These are phyloP conservation scores for Pythium graminicola DNA, from an alignment of 352 stramenopile genomes.

Conservation along the genomic window DNA sequence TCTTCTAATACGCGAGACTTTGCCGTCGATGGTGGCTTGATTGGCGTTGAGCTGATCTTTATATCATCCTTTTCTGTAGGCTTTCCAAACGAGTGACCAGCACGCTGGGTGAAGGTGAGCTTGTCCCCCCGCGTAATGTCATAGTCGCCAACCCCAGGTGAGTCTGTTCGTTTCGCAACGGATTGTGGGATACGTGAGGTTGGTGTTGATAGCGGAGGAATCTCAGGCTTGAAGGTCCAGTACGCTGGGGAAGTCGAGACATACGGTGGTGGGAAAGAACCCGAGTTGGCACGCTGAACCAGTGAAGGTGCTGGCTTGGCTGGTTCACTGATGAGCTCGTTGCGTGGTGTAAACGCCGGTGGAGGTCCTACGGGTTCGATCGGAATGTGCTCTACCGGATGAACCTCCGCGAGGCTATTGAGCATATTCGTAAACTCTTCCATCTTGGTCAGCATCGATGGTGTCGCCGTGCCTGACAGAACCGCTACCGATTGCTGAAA, in stretches of 20 bases:
- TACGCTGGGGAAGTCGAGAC: constrained; percentile 13
- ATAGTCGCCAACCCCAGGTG: constrained; percentile 42
- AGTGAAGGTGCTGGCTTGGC: constrained; percentile 1
- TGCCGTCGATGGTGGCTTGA: not conserved
- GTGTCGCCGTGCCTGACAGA: constrained; percentile 1
- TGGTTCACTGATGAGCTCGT: not conserved
- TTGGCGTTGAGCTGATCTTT: not conserved
- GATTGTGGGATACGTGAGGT: constrained; percentile 13
- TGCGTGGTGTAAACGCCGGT: not conserved
- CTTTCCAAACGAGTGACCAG: constrained; percentile 35
- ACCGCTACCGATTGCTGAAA: constrained; percentile 15
- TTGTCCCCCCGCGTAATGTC: constrained; percentile 39
- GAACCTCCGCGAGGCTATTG: constrained; percentile 2
- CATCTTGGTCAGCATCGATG: constrained; percentile 3
- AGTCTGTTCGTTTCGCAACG: constrained; percentile 6
- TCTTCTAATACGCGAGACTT: not conserved
- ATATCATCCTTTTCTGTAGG: constrained; percentile 1
- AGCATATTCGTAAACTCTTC: constrained; percentile 10
- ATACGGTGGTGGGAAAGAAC: constrained; percentile 20
- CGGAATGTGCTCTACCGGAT: not conserved
- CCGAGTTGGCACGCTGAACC: constrained; percentile 7
- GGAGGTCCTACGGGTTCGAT: not conserved
- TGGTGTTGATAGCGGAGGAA: constrained; percentile 19
- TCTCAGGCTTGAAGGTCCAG: constrained; percentile 22
- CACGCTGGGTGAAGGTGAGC: constrained; percentile 35